Percentiles rank a stretch among this genome's conserved stretches.
phyloP scores from a whole-genome alignment of 2,329 filamentous ascomycete genomes.

The Grosmannia huntii region DNA sequence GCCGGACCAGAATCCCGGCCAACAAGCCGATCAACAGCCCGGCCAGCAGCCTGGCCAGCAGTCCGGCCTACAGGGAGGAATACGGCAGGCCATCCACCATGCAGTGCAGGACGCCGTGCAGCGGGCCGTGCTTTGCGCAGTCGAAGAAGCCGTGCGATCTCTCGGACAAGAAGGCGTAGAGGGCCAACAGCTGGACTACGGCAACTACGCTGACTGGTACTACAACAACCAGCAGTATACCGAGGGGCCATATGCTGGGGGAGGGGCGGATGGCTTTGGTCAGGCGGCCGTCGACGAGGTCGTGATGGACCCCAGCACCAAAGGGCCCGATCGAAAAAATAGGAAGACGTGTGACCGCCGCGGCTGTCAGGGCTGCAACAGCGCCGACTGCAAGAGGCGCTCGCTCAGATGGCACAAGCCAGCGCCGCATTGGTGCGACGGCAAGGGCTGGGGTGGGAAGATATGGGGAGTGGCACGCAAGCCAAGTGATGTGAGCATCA shows the following conservation, averaged over 20 bases:
- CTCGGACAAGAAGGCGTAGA: not conserved
- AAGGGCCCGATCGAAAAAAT: not conserved
- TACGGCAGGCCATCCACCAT: not conserved
- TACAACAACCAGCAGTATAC: not conserved
- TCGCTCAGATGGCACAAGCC: constrained; percentile 1
- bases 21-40: no score
- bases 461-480: constrained; percentile 7
- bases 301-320: no score
- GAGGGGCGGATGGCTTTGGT: no score
- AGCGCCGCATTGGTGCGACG: constrained; percentile 11
- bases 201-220: constrained; percentile 5
- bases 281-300: no score
- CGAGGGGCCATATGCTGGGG: no score
- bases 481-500: constrained; percentile 3
- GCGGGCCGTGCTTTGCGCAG: not conserved
- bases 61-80: no score
- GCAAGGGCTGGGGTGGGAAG: constrained; percentile 11
- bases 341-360: not conserved
- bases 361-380: not conserved
- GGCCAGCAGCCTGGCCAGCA: no score
- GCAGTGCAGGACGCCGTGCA: not conserved
- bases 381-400: not conserved
- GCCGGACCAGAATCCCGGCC: no score
- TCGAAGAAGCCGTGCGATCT: not conserved
- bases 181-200: not conserved